Percentiles rank a stretch among this genome's conserved stretches.
These are phyloP conservation scores for Claviceps spartinae DNA, from an alignment of 2,329 filamentous ascomycete genomes.

Conservation along the genomic window DNA sequence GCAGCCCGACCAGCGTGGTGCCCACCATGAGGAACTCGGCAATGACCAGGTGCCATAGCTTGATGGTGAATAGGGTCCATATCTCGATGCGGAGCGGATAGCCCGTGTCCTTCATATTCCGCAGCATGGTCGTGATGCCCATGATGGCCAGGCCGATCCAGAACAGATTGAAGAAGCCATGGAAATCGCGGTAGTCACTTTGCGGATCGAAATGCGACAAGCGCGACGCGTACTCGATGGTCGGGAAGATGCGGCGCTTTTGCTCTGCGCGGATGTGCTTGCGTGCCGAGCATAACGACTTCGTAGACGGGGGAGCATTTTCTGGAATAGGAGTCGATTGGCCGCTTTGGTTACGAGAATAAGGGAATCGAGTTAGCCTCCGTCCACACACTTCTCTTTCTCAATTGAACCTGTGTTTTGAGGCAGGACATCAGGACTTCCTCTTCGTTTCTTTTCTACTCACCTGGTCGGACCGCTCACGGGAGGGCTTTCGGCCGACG, in stretches of 20 bases:
- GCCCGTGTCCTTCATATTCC: constrained; percentile 89
- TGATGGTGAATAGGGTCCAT: constrained; percentile 76
- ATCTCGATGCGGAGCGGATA: constrained; percentile 74
- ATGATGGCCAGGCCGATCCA: constrained; percentile 96
- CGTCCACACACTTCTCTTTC: not conserved
- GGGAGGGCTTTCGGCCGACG: constrained; percentile 18
- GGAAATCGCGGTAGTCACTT: constrained; percentile 87
- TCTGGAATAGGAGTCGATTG: constrained; percentile 70
- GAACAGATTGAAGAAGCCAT: constrained; percentile 95
- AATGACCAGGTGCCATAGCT: constrained; percentile 74
- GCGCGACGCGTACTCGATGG: constrained; percentile 77
- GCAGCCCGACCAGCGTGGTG: constrained; percentile 57
- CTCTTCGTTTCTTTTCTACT: constrained; percentile 1
- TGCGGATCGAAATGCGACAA: constrained; percentile 91
- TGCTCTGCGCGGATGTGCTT: constrained; percentile 73
- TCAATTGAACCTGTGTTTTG: not conserved
- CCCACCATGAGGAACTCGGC: constrained; percentile 78
- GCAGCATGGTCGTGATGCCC: constrained; percentile 85
- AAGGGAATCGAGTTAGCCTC: not conserved
- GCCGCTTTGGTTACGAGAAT: constrained; percentile 38
- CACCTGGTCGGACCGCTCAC: constrained; percentile 34
- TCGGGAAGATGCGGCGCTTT: constrained; percentile 77
- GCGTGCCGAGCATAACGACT: constrained; percentile 72
- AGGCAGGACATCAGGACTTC: not conserved
- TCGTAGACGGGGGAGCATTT: constrained; percentile 85